Conservation (phyloP, 495 filamentous ascomycete genomes). For the Neurospora sp. region DNA sequence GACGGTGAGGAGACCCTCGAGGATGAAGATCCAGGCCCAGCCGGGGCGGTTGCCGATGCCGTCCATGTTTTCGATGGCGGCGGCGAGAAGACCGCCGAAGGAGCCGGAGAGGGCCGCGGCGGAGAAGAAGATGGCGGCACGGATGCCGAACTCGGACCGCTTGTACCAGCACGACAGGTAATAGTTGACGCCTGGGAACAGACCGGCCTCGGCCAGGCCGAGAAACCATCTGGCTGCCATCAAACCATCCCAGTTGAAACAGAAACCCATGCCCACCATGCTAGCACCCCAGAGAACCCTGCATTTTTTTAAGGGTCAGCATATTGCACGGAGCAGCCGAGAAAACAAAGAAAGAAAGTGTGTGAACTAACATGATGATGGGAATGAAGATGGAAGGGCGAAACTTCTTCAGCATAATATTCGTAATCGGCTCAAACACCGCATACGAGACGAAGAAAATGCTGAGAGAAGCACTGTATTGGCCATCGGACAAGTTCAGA, state of each 20-base stretch:
- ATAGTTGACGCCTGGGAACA: constrained; percentile 82
- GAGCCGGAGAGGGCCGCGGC: constrained; percentile 77
- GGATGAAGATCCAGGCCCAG: constrained; percentile 81
- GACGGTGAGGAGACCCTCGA: constrained; percentile 69
- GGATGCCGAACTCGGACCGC: constrained; percentile 64
- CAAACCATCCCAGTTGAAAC: constrained; percentile 66
- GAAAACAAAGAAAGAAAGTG: background rate
- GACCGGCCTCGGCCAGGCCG: constrained; percentile 72
- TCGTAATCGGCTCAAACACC: constrained; percentile 78
- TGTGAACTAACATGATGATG: constrained; percentile 54
- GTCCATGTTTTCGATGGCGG: constrained; percentile 67
- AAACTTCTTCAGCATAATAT: constrained; percentile 71
- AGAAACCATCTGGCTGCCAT: constrained; percentile 81
- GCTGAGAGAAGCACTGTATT: constrained; percentile 67
- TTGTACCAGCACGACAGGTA: constrained; percentile 86
- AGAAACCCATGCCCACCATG: constrained; percentile 79
- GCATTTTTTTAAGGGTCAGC: constrained; percentile 7
- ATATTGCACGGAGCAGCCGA: background rate
- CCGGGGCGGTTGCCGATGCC: constrained; percentile 55
- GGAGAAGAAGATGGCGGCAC: constrained; percentile 78
- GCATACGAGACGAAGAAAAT: constrained; percentile 93
- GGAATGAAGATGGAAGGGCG: constrained; percentile 49
- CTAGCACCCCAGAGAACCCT: constrained; percentile 58
- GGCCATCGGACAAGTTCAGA: constrained; percentile 44
- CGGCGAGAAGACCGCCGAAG: constrained; percentile 76